Base-by-base conservation (phyloP, 179 eudicot species). In the Dionaea muscipula region DNA sequence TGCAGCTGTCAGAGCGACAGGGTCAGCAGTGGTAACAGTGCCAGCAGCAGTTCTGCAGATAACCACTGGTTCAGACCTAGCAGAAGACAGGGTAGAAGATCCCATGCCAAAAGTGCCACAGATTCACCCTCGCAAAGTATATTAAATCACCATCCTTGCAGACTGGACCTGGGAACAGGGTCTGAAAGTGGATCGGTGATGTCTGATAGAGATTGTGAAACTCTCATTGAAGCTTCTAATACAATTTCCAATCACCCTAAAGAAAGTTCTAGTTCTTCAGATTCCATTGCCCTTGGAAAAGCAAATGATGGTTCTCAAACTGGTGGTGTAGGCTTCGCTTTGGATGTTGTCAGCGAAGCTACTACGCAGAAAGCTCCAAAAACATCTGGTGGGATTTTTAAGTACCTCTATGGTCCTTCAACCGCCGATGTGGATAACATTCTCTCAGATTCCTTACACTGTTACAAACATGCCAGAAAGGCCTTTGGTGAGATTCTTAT, bases 1-100 rank as follows among this genome's bases (percentile, higher is more conserved):
- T 90, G 97, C 59, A 90, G 97, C 73, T 90, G 97, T 73, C 82
- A 71, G 79, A 84, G 81, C 56, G 95, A 90, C 61, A 80, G 97
- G 74, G 95, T 81, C 38, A 86, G 81, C 56, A 90, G 97, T 72
- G 97, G 97, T 19, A 78, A 68, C 69, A 86, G 86, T 74, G 95
- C 97, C 44, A 90, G 97, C 68, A 86, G 95, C 63, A 89, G 95
- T 52, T 51, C 40, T 17, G 55, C 76, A 16, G 71, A 43, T 57
- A 41, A 47, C 18, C 75, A 66, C 44, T 37, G 72, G 18, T 64
- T 53, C 33, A 35, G 51, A 59, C 66, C 74, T 76, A 76, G 81
- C 28, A 69, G 72, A 67, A 81, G 77, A 64, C 81, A 76, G 56
- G 64, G 58, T 57, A 84, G 71, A 70, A 76, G 70, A 68, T 52